phyloP scores from a whole-genome alignment of 352 stramenopile genomes.

The Halophytophthora polymorphica region DNA sequence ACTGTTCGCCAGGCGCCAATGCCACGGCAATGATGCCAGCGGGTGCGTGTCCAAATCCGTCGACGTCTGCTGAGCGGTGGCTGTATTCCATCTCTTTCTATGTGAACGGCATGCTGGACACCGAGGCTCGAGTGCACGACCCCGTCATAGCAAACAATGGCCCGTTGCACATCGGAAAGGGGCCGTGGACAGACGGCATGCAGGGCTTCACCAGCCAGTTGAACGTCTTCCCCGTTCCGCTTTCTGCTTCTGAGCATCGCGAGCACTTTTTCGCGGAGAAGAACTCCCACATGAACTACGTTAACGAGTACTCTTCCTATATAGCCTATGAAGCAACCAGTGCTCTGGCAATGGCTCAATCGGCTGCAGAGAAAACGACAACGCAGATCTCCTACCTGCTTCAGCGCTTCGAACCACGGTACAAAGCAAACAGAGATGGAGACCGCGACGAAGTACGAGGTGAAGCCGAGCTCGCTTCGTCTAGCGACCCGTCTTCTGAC shows the following conservation, averaged over 20 bases:
- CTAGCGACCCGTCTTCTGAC: neutral
- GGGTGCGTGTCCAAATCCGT: constrained; percentile 7
- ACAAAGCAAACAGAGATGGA: neutral
- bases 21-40: neutral
- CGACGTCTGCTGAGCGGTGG: constrained; percentile 14
- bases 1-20: constrained; percentile 30
- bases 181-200: constrained; percentile 66
- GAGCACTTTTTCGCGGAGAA: constrained; percentile 25
- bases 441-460: neutral
- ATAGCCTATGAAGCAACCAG: neutral
- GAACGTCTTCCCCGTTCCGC: constrained; percentile 30
- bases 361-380: constrained; percentile 3
- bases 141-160: constrained; percentile 52
- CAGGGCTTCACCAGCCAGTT: constrained; percentile 62
- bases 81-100: constrained; percentile 51
- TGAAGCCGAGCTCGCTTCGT: neutral
- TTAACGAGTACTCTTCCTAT: neutral
- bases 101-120: constrained; percentile 59
- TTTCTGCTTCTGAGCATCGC: constrained; percentile 29
- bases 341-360: neutral
- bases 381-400: constrained; percentile 42
- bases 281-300: constrained; percentile 23
- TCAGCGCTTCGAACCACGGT: constrained; percentile 18
- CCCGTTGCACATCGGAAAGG: constrained; percentile 60
- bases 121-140: constrained; percentile 39